Evolutionary conservation across 768 basidiomycete species (phyloP), one percentile per base, ranked within the genome.

Genomic region (Termitomyces sp.): DNA sequence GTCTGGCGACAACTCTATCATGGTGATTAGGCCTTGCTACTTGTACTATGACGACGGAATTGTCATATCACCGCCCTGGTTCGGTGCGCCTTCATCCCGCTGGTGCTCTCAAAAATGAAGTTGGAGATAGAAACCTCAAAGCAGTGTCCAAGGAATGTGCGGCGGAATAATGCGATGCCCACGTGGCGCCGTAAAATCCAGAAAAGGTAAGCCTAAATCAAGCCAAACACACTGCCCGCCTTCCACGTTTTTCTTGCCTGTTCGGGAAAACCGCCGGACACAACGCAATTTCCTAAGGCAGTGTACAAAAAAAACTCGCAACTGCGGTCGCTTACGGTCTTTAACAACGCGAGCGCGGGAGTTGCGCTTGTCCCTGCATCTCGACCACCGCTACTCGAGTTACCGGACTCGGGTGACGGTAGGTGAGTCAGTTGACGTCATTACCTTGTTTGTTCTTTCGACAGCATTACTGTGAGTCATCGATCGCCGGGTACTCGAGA

Each of bases 141-240:
- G 74, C 76, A 64, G 74, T 77, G 76, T 68, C 4, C 39, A 65
- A 73, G 71, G 68, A 60, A 70, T 67, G 62, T 57, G 48, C 59
- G 66, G 62, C 50, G 48, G 56, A 59, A 35, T 57, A 63, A 62
- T 66, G 74, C 71, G 71, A 67, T 74, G 71, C 66, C 60, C 64
- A 64, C 66, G 66, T 68, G 69, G 61, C 61, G 58, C 28, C 53
- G 33, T 12, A 38, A 39, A 48, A 50, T 59, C 28, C 58, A 57
- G 40, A 67, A 57, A 45, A 57, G 66, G 67, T 49, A 63, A 48
- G 15, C 38, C 56, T 65, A 38, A n/a, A n/a, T n/a, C n/a, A n/a
- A n/a, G 42, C 40, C 35, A 60, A 58, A 63, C 28, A 67, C 65
- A 69, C 62, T 60, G 66, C 68, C 62, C 56, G 44, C 61, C 57